Base-by-base conservation (phyloP, 164 flowering plant species). In the Nymphaea colorata region DNA sequence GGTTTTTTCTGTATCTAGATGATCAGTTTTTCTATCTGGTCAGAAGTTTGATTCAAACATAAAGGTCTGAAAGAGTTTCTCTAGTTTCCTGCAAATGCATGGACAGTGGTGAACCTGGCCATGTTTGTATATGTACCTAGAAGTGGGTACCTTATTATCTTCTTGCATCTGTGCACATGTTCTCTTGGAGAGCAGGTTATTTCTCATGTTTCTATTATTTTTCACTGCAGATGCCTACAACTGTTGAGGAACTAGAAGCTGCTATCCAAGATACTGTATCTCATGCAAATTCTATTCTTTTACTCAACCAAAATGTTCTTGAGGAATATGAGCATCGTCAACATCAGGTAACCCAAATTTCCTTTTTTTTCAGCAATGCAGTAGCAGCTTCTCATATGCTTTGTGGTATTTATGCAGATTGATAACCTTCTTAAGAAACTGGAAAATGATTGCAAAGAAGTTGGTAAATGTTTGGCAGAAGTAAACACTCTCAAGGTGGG, bases 241-340 rank as follows among this genome's bases (percentile, higher is more conserved):
- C 97, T 16, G 75, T 94, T 72, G 99, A 94, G 77, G 99, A 94
- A 59, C 66, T 94, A 78, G 86, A 91, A 70, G 92, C 88, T 68
- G 89, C 93, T 16, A 94, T 94, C 72, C 83, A 86, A 67, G 99
- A 90, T 75, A 80, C 72, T 71, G 77, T 77, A 53, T 77, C 90
- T 74, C 83, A 94, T 75, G 97, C 99, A 66, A 90, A 90, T 80
- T 90, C 97, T 36, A 86, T 88, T 70, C 81, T 88, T 66, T 90
- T 82, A 44, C 83, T 94, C 25, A 94, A 94, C 71, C 79, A 84
- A 45, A 91, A 90, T 67, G 76, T 94, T 68, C 51, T 94, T 62
- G 85, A 83, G 63, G 96, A 94, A 74, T 91, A 94, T 81, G 99
- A 91, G 77, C 76, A 71, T 53, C 93, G 98, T 55, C 86, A 77